These are phyloP conservation scores for Dispira simplex DNA, from an alignment of 192 early-diverging fungal genomes.

Conservation along the genomic window DNA sequence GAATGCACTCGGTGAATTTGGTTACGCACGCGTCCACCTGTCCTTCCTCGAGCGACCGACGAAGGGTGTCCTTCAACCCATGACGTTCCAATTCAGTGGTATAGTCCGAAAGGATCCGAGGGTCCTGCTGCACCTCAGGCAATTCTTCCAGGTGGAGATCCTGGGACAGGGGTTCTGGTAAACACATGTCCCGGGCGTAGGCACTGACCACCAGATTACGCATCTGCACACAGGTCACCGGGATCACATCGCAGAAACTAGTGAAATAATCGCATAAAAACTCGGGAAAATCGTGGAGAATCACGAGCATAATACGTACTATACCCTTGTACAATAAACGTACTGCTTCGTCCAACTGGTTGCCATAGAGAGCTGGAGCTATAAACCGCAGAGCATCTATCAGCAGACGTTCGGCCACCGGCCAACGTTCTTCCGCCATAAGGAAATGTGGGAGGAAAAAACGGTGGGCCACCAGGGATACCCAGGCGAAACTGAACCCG, in stretches of 20 bases:
- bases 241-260: constrained; percentile 84
- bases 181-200: constrained; percentile 84
- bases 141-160: constrained; percentile 85
- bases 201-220: constrained; percentile 95
- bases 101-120: constrained; percentile 79
- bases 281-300: constrained; percentile 96
- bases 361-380: constrained; percentile 59
- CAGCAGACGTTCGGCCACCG: constrained; percentile 67
- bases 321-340: constrained; percentile 80
- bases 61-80: constrained; percentile 57
- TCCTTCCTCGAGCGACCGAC: constrained; percentile 49
- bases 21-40: constrained; percentile 20
- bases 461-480: constrained; percentile 84
- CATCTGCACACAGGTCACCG: constrained; percentile 80
- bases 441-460: constrained; percentile 83
- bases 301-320: constrained; percentile 75
- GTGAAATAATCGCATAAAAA: constrained; percentile 89
- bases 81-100: constrained; percentile 36
- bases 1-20: constrained; percentile 2
- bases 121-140: constrained; percentile 75
- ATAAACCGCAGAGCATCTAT: constrained; percentile 77
- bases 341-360: constrained; percentile 53
- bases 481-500: constrained; percentile 89
- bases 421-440: constrained; percentile 65
- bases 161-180: constrained; percentile 94